Evolutionary conservation across 2,329 filamentous ascomycete species (phyloP).

Genomic region (Diaporthe sp.): DNA sequence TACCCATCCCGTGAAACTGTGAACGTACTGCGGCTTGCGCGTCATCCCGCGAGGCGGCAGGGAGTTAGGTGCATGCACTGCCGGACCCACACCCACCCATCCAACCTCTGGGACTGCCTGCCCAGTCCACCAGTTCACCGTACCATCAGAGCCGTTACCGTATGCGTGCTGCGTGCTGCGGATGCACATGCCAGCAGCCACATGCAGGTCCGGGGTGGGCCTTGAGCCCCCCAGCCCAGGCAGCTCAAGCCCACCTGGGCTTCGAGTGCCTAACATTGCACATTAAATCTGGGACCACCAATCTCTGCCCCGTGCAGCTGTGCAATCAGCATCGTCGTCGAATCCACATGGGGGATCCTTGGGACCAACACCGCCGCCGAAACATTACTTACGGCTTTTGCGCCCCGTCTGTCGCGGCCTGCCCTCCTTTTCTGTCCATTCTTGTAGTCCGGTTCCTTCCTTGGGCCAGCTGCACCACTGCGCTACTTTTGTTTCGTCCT

Average conservation of each 20-base stretch:
- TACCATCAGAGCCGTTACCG: background rate
- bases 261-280: background rate
- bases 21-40: conserved; percentile 13
- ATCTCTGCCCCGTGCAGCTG: conserved; percentile 12
- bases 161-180: background rate
- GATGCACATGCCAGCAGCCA: conserved; percentile 22
- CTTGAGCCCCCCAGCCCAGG: background rate
- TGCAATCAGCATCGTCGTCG: conserved; percentile 26
- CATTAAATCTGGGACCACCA: conserved; percentile 29
- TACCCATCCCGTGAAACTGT: background rate
- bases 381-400: conserved; percentile 1
- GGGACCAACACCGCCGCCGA: conserved; percentile 24
- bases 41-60: conserved; percentile 21
- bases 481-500: conserved; percentile 9
- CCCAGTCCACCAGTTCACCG: background rate
- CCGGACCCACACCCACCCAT: conserved; percentile 30
- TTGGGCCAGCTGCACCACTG: background rate
- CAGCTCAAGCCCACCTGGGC: conserved; percentile 25
- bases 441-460: background rate
- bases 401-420: background rate
- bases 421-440: conserved; percentile 21
- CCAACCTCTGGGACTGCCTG: background rate
- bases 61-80: background rate
- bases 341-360: conserved; percentile 30
- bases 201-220: conserved; percentile 22